Evolutionary conservation across 345 rosid species (phyloP).

Genomic region (Gossypium australe): DNA sequence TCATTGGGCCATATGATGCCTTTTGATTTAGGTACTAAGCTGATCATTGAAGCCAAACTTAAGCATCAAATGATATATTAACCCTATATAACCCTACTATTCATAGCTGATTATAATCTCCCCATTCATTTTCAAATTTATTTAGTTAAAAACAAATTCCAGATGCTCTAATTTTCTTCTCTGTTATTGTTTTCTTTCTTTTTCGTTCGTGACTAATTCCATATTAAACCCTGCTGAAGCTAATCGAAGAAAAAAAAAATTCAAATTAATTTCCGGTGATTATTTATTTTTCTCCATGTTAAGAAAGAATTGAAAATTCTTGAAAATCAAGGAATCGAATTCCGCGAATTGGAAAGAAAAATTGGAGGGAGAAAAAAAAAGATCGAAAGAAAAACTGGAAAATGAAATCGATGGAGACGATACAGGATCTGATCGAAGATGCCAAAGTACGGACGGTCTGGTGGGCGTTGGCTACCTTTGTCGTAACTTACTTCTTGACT

Average conservation of each 20-base stretch:
- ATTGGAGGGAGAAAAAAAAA: neutral
- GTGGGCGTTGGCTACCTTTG: constrained; percentile 78
- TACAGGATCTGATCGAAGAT: constrained; percentile 95
- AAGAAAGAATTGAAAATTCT: constrained; percentile 1
- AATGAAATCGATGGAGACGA: constrained; percentile 78
- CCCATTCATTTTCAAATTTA: neutral
- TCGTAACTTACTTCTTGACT: constrained; percentile 73
- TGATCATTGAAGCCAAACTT: no score
- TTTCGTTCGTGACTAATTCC: neutral
- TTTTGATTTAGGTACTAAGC: no score
- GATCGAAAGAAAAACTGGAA: neutral
- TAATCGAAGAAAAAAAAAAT: neutral
- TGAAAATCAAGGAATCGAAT: neutral
- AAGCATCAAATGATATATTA: no score
- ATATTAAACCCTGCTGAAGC: neutral
- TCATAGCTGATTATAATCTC: no score
- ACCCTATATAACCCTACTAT: no score
- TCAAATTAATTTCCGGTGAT: neutral
- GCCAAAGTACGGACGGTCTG: constrained; percentile 77
- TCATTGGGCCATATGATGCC: no score
- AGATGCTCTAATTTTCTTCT: neutral
- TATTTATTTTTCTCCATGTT: neutral
- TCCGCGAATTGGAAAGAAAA: neutral
- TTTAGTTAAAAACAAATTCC: neutral
- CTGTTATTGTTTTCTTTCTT: neutral